phyloP scores from a whole-genome alignment of 352 stramenopile species.

The Globisporangium sylvaticum region DNA sequence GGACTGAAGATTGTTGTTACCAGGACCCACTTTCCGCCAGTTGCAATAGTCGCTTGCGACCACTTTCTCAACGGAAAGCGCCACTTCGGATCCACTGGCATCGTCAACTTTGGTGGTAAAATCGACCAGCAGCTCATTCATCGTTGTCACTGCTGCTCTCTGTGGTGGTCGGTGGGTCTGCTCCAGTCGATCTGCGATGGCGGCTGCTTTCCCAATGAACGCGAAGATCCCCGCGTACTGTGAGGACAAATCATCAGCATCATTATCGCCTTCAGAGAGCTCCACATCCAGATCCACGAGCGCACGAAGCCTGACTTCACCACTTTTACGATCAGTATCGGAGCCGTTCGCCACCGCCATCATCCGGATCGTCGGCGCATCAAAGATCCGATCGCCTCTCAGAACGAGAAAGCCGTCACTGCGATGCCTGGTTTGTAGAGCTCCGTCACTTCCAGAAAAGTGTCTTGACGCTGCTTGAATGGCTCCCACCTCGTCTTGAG shows the following conservation, averaged over 20 bases:
- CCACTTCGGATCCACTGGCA: neutral
- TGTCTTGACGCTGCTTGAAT: neutral
- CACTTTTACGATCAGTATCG: neutral
- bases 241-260: too few relatives aligned
- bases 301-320: conserved; percentile 10
- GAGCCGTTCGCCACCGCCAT: conserved; percentile 13
- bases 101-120: neutral
- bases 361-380: conserved; percentile 25
- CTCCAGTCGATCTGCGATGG: neutral
- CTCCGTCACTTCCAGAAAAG: neutral
- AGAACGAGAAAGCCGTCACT: conserved; percentile 21
- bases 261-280: neutral
- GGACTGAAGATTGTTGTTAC: neutral
- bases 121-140: neutral
- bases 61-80: conserved; percentile 13
- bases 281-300: conserved; percentile 26
- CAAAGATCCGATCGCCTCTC: conserved; percentile 16
- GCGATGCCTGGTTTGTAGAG: conserved; percentile 1
- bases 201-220: conserved; percentile 1
- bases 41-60: conserved; percentile 28
- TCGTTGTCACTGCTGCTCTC: neutral
- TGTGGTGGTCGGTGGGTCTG: neutral
- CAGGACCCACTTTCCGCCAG: conserved; percentile 10
- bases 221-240: conserved; percentile 21
- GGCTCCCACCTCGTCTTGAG: neutral